Evolutionary conservation across 2,329 filamentous ascomycete genomes (phyloP).

Genomic region (Pseudocercospora vitis): DNA sequence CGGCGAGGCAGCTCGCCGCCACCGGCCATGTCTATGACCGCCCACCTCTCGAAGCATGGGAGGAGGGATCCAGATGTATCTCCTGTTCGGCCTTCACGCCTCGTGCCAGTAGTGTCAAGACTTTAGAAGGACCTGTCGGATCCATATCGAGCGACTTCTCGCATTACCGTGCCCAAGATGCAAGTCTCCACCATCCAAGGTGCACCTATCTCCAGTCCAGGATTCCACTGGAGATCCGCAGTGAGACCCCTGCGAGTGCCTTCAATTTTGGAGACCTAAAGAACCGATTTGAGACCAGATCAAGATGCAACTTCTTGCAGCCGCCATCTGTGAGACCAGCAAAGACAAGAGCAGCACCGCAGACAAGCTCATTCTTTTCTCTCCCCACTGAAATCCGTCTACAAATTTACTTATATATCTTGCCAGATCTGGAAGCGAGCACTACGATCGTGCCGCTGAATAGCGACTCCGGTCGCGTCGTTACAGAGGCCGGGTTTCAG

Average conservation of each 20-base stretch:
- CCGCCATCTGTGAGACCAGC: background rate
- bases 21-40: slow-evolving; percentile 36
- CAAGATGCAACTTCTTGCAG: background rate
- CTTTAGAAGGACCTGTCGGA: slow-evolving; percentile 24
- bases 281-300: slow-evolving; percentile 17
- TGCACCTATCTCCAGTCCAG: slow-evolving; percentile 31
- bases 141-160: slow-evolving; percentile 3
- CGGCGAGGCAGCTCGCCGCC: slow-evolving; percentile 34
- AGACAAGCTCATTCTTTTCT: slow-evolving; percentile 39
- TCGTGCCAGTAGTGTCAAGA: slow-evolving; percentile 28
- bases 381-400: slow-evolving; percentile 63
- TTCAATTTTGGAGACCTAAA: slow-evolving; percentile 14
- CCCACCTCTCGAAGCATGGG: slow-evolving; percentile 34
- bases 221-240: slow-evolving; percentile 30
- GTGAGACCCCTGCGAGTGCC: slow-evolving; percentile 4
- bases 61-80: slow-evolving; percentile 35
- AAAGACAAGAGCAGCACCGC: background rate
- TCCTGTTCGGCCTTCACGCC: slow-evolving; percentile 32
- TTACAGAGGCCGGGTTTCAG: slow-evolving; percentile 27
- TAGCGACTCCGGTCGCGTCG: slow-evolving; percentile 31
- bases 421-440: slow-evolving; percentile 31
- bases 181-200: slow-evolving; percentile 29
- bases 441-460: slow-evolving; percentile 30
- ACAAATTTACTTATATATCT: slow-evolving; percentile 53
- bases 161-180: slow-evolving; percentile 1